phyloP scores from a whole-genome alignment of 306 rosid species.

The Dalbergia oliveri region DNA sequence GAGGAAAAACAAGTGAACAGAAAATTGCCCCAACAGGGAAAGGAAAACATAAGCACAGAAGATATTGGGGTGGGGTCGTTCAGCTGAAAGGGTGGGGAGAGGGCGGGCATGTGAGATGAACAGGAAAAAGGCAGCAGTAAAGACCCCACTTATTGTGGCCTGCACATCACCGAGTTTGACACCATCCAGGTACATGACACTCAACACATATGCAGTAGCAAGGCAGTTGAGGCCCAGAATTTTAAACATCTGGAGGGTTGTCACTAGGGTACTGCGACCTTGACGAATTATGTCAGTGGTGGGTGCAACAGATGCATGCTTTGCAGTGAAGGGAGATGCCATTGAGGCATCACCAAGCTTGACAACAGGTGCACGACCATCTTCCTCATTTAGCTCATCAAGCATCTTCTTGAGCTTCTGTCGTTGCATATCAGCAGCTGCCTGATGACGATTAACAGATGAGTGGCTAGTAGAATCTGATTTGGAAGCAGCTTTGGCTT shows the following conservation, averaged over 20 bases:
- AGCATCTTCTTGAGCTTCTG: constrained; percentile 92
- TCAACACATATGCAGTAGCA: constrained; percentile 94
- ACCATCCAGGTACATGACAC: constrained; percentile 99
- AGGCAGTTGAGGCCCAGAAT: constrained; percentile 98
- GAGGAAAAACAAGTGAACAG: constrained; percentile 79
- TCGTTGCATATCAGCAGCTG: constrained; percentile 76
- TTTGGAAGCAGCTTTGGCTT: constrained; percentile 57
- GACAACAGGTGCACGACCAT: constrained; percentile 87
- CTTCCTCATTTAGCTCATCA: constrained; percentile 96
- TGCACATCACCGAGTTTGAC: constrained; percentile 97
- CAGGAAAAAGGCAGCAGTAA: constrained; percentile 97
- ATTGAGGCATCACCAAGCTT: constrained; percentile 99
- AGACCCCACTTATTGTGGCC: constrained; percentile 98
- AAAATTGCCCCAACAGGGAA: constrained; percentile 94
- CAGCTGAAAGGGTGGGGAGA: constrained; percentile 84
- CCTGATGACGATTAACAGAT: constrained; percentile 64
- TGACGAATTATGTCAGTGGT: constrained; percentile 97
- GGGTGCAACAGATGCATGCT: constrained; percentile 97
- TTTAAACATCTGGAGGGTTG: constrained; percentile 99
- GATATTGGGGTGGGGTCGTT: constrained; percentile 91
- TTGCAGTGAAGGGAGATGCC: constrained; percentile 99
- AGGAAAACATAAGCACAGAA: constrained; percentile 87
- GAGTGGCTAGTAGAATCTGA: constrained; percentile 59
- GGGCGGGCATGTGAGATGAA: constrained; percentile 99
- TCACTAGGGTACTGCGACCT: constrained; percentile 97